Conservation (phyloP, 257 asterid species). For the Catharanthus roseus region DNA sequence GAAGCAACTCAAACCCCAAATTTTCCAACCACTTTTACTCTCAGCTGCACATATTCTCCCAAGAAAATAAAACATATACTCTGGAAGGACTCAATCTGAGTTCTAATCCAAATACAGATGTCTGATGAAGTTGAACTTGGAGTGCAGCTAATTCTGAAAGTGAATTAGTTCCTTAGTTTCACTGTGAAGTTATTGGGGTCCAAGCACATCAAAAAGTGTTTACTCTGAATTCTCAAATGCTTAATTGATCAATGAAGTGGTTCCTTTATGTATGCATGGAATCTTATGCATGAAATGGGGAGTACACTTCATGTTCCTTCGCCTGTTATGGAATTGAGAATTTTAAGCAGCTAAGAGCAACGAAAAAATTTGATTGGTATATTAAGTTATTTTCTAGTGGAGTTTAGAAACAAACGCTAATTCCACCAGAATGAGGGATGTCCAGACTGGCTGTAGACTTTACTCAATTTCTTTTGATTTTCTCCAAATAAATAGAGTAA, state of each 20-base stretch:
- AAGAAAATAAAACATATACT: no score
- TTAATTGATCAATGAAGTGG: neutral
- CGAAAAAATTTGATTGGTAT: neutral
- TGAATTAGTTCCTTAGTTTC: neutral
- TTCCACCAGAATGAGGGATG: neutral
- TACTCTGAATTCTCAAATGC: neutral
- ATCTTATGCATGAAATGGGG: neutral
- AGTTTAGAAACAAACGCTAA: neutral
- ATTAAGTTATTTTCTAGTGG: neutral
- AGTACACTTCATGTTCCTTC: neutral
- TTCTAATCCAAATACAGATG: neutral
- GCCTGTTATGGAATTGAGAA: neutral
- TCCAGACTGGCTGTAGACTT: neutral
- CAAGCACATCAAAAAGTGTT: neutral
- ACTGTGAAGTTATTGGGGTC: neutral
- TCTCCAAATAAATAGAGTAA: neutral
- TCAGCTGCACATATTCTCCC: no score
- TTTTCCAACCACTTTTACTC: no score
- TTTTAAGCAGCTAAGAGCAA: neutral
- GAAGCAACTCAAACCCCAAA: no score
- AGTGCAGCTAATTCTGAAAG: neutral
- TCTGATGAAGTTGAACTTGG: neutral
- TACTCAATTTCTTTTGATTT: neutral
- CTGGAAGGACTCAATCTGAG: no score
- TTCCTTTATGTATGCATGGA: no score